Conservation (phyloP, 768 basidiomycete species). For the Nidularia sp. region DNA sequence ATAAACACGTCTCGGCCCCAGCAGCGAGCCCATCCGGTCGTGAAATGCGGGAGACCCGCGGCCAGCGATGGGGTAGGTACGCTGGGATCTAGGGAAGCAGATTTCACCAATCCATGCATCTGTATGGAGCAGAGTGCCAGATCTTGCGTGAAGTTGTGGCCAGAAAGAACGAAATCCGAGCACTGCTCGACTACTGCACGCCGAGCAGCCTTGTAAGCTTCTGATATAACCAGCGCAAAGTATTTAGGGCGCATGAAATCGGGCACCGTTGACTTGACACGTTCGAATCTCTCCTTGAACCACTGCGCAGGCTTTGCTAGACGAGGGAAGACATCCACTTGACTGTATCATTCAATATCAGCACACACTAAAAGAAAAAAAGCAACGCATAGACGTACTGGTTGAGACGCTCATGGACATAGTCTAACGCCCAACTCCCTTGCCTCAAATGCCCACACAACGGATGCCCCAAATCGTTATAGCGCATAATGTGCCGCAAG, state of each 20-base stretch:
- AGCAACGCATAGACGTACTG: slow-evolving; percentile 44
- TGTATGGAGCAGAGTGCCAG: slow-evolving; percentile 82
- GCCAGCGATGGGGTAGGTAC: slow-evolving; percentile 78
- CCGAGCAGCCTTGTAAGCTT: slow-evolving; percentile 90
- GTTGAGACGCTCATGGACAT: slow-evolving; percentile 64
- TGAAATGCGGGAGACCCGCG: slow-evolving; percentile 94
- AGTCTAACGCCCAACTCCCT: slow-evolving; percentile 92
- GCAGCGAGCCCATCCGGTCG: slow-evolving; percentile 89
- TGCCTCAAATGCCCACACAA: slow-evolving; percentile 84
- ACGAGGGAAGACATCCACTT: slow-evolving; percentile 58
- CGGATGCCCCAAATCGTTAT: slow-evolving; percentile 92
- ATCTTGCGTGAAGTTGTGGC: slow-evolving; percentile 87
- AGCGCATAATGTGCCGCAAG: slow-evolving; percentile 75
- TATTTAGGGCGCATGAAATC: slow-evolving; percentile 94
- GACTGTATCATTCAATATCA: slow-evolving; percentile 32
- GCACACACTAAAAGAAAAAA: neutral
- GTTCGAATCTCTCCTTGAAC: slow-evolving; percentile 86
- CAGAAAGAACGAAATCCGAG: slow-evolving; percentile 81
- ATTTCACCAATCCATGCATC: slow-evolving; percentile 88
- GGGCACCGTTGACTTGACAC: slow-evolving; percentile 68
- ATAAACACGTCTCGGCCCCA: slow-evolving; percentile 98
- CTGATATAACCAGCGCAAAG: slow-evolving; percentile 87
- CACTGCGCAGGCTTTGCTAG: slow-evolving; percentile 72
- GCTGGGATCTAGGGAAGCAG: slow-evolving; percentile 81
- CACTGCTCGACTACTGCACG: slow-evolving; percentile 79